Conservation (phyloP, 208 protist species). For the Leishmania mexicana region DNA sequence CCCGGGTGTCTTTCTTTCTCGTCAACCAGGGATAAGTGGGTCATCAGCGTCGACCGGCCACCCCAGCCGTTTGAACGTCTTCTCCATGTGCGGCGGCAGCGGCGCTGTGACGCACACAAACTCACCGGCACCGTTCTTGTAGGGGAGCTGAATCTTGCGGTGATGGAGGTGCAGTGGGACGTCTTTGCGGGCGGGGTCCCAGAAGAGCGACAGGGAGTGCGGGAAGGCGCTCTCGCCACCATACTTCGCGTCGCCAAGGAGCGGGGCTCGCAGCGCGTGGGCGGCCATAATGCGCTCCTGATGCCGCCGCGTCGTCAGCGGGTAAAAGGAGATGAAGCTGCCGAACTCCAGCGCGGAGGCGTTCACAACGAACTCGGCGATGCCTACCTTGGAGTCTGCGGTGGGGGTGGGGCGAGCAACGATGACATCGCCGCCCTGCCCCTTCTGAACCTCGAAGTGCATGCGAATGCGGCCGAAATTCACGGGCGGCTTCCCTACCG, state of each 20-base stretch:
- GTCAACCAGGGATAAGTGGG: slow-evolving; percentile 87
- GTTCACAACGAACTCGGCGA: slow-evolving; percentile 92
- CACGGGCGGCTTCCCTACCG: slow-evolving; percentile 83
- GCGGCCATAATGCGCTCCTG: slow-evolving; percentile 93
- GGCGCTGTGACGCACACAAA: slow-evolving; percentile 90
- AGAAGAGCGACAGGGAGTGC: slow-evolving; percentile 79
- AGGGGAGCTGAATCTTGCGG: slow-evolving; percentile 91
- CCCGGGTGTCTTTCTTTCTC: neutral
- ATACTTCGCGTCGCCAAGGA: slow-evolving; percentile 93
- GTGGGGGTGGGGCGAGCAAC: slow-evolving; percentile 82
- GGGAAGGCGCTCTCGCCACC: slow-evolving; percentile 90
- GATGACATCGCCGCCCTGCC: slow-evolving; percentile 74
- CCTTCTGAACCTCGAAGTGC: slow-evolving; percentile 89
- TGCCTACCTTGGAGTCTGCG: slow-evolving; percentile 74
- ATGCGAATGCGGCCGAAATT: slow-evolving; percentile 92
- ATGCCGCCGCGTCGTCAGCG: slow-evolving; percentile 85
- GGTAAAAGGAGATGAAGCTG: slow-evolving; percentile 92
- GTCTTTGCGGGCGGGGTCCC: slow-evolving; percentile 78
- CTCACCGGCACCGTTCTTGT: slow-evolving; percentile 83
- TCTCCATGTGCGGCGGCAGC: slow-evolving; percentile 89
- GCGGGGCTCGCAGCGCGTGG: slow-evolving; percentile 84
- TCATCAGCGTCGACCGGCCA: slow-evolving; percentile 89
- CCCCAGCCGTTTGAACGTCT: slow-evolving; percentile 86
- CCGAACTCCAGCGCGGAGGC: slow-evolving; percentile 84
- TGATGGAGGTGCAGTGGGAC: slow-evolving; percentile 89